Evolutionary conservation across 176 grass and related monocot genomes (phyloP).

Genomic region (Panicum miliaceum): DNA sequence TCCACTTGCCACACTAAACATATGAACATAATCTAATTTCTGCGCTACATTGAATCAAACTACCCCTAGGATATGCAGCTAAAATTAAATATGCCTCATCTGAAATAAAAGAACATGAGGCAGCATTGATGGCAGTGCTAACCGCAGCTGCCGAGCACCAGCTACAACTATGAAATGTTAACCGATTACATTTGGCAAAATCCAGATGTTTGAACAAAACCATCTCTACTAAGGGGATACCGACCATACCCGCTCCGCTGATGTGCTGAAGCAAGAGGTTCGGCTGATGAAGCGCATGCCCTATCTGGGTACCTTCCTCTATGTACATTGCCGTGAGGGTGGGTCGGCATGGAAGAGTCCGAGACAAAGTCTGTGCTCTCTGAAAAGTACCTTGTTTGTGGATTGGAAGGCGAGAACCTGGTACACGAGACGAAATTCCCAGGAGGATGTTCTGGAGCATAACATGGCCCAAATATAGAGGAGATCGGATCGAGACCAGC

Average conservation of each 20-base stretch:
- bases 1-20: conserved; percentile 49
- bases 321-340: conserved; percentile 74
- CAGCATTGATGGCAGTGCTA: conserved; percentile 43
- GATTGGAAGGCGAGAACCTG: conserved; percentile 60
- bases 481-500: conserved; percentile 66
- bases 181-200: conserved; percentile 82
- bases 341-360: conserved; percentile 56
- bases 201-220: conserved; percentile 87
- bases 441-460: conserved; percentile 60
- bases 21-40: conserved; percentile 56
- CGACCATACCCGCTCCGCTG: conserved; percentile 50
- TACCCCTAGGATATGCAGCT: conserved; percentile 57
- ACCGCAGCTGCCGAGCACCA: conserved; percentile 47
- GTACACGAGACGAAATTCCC: conserved; percentile 55
- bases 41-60: conserved; percentile 45
- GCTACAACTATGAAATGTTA: conserved; percentile 52
- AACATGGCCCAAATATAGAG: conserved; percentile 82
- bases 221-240: conserved; percentile 56
- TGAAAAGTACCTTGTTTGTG: conserved; percentile 76
- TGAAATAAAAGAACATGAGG: conserved; percentile 69
- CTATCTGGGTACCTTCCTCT: conserved; percentile 78
- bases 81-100: conserved; percentile 63
- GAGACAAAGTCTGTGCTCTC: conserved; percentile 59
- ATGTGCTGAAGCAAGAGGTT: conserved; percentile 40
- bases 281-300: conserved; percentile 46